Evolutionary conservation across 345 rosid species (phyloP), one percentile per base, ranked within the genome.

Genomic region (Cochlearia excelsa): DNA sequence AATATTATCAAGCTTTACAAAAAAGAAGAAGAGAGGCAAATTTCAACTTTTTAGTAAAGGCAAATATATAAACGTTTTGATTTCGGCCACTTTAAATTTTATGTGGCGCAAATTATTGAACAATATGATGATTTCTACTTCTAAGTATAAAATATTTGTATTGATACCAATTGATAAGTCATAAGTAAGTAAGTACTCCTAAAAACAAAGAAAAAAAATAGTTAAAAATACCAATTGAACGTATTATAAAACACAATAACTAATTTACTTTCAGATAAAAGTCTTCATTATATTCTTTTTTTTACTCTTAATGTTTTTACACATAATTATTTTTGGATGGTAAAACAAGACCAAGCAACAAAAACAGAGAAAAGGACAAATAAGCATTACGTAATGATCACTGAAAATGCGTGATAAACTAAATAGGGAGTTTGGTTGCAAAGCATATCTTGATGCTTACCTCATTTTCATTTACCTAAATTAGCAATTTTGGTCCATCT

Each of bases 401-500:
- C 60, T 5, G 33, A 54, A 38, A 61, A 47, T 69, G 63, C 63
- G 35, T 69, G 68, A 61, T 61, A 54, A 46, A 26, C 44, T 46
- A 68, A 68, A 38, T 68, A 46, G 7, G 56, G 54, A 46, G 51
- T 9, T 61, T 33, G 46, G 67, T 69, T 69, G 62, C 57, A 54
- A 27, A 54, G 51, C 23, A 16, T 42, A 61, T 40, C 49, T 47
- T 40, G 16, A 3, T 54, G 51, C 31, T 61, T 47, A 69, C 37
- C 50, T 61, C 67, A 47, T 40, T 35, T 47, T 46, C 27, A 52
- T 53, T 10, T 46, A 60, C 61, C 46, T 16, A 53, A 53, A 37
- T 44, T 1, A 48, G 66, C n/a, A 39, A 16, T 55, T 65, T 29
- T 29, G 40, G 39, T 46, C 54, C 47, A 37, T 8, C 28, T 6